These are phyloP conservation scores for Actinomortierella wolfii DNA, from an alignment of 371 early-diverging fungal species.

Conservation along the genomic window DNA sequence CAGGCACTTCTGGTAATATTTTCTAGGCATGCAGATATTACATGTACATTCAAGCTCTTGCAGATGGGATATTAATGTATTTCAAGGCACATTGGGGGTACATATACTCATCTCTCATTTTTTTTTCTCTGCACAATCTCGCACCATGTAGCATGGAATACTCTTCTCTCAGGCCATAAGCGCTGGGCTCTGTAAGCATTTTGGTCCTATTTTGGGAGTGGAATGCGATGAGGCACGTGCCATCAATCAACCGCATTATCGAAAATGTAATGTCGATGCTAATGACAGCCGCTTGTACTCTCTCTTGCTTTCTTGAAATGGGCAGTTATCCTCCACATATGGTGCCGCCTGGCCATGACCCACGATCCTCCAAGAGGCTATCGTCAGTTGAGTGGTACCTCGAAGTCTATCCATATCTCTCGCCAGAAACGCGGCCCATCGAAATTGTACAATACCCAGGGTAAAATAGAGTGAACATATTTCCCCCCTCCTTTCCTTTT, in stretches of 20 bases:
- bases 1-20: slow-evolving; percentile 44
- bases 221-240: neutral
- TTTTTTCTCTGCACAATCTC: neutral
- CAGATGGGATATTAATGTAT: slow-evolving; percentile 2
- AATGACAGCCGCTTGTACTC: no score
- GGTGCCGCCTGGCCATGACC: slow-evolving; percentile 42
- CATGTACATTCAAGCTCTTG: neutral
- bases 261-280: no score
- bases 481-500: neutral
- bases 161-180: slow-evolving; percentile 36
- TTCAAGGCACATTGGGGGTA: slow-evolving; percentile 11
- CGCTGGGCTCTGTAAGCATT: slow-evolving; percentile 41
- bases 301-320: neutral
- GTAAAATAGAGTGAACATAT: slow-evolving; percentile 8
- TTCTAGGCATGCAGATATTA: neutral
- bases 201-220: neutral
- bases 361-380: slow-evolving; percentile 10
- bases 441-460: slow-evolving; percentile 48
- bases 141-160: slow-evolving; percentile 32
- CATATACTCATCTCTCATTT: neutral
- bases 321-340: slow-evolving; percentile 46
- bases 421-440: slow-evolving; percentile 27
- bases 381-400: slow-evolving; percentile 46
- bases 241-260: neutral
- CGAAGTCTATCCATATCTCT: slow-evolving; percentile 42